These are phyloP conservation scores for Cordyceps javanica DNA, from an alignment of 2,329 filamentous ascomycete genomes.

Conservation along the genomic window DNA sequence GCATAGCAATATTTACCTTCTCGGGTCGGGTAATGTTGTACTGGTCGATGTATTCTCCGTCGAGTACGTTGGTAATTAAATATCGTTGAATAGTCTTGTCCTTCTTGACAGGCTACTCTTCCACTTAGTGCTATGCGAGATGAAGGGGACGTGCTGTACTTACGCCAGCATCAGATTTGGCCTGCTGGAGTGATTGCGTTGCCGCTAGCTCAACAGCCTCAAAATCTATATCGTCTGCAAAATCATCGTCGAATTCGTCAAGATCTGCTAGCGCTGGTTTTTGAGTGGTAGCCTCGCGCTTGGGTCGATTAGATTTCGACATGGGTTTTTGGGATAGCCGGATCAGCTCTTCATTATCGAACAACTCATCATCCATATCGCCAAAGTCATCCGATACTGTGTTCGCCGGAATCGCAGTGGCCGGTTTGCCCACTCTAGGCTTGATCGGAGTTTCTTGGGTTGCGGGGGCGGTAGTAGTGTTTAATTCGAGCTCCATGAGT, in stretches of 20 bases:
- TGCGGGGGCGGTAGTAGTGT: constrained; percentile 22
- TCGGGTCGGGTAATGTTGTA: constrained; percentile 56
- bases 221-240: constrained; percentile 70
- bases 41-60: constrained; percentile 60
- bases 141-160: constrained; percentile 23
- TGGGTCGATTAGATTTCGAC: neutral
- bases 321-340: constrained; percentile 13
- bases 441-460: constrained; percentile 18
- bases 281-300: constrained; percentile 10
- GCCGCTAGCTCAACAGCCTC: constrained; percentile 69
- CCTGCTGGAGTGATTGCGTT: constrained; percentile 53
- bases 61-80: constrained; percentile 67
- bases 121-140: constrained; percentile 52
- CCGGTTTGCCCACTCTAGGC: constrained; percentile 14
- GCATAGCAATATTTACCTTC: constrained; percentile 52
- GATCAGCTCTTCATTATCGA: constrained; percentile 35
- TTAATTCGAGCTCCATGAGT: constrained; percentile 48
- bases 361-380: constrained; percentile 58
- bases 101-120: constrained; percentile 59
- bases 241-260: constrained; percentile 35
- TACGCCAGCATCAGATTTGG: constrained; percentile 28
- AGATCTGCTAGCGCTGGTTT: neutral
- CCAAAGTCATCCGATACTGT: constrained; percentile 54
- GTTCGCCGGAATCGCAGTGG: constrained; percentile 13
- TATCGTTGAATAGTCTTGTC: constrained; percentile 79